phyloP scores from a whole-genome alignment of 2,329 filamentous ascomycete genomes.

The Apiospora hydei region DNA sequence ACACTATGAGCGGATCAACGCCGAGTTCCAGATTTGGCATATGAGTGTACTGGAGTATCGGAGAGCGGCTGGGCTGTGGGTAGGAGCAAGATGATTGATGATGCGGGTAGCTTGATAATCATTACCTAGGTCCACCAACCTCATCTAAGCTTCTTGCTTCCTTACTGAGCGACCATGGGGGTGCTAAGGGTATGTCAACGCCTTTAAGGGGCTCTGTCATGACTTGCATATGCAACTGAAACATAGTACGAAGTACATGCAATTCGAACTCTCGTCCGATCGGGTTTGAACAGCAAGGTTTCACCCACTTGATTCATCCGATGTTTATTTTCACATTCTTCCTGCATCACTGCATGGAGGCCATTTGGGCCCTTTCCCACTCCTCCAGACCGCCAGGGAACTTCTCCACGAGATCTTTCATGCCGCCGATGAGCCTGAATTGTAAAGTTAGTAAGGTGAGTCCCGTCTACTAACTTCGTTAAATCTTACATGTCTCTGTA shows the following conservation, averaged over 20 bases:
- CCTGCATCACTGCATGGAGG: background rate
- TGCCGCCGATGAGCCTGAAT: background rate
- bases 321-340: background rate
- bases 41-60: background rate
- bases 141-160: no score
- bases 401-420: background rate
- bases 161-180: no score
- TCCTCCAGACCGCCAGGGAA: background rate
- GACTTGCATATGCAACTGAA: no score
- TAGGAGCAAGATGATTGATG: background rate
- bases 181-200: no score
- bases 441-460: background rate
- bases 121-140: no score
- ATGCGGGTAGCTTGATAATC: no score
- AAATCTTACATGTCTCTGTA: background rate
- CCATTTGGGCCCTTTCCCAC: background rate
- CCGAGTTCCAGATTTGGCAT: background rate
- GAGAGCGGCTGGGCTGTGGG: background rate
- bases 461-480: rapidly evolving
- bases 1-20: background rate
- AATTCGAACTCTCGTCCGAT: no score
- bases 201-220: no score
- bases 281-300: no score
- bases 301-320: no score
- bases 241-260: no score